Conservation (phyloP, 306 rosid species). For the Notholithocarpus densiflorus region DNA sequence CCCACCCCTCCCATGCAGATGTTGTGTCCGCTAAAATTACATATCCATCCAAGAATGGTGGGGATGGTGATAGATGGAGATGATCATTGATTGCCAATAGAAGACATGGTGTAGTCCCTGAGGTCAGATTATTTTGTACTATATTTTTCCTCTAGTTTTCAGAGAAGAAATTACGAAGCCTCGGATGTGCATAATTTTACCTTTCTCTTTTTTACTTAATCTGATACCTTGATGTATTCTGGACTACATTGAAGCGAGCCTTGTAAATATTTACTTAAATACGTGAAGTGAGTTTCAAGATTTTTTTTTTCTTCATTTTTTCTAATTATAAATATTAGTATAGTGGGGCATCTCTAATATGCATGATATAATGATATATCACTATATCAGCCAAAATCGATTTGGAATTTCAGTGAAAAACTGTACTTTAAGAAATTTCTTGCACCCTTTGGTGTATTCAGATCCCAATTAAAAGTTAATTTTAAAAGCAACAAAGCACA, state of each 20-base stretch:
- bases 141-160: conserved; percentile 18
- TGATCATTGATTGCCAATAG: conserved; percentile 19
- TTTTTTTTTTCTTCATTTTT: neutral
- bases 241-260: conserved; percentile 18
- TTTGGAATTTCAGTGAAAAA: too few relatives aligned
- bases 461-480: too few relatives aligned
- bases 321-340: neutral
- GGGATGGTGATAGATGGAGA: conserved; percentile 35
- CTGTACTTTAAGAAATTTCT: too few relatives aligned
- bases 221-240: conserved; percentile 20
- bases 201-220: neutral
- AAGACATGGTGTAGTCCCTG: conserved; percentile 28
- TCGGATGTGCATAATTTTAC: conserved; percentile 38
- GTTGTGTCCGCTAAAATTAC: conserved; percentile 32
- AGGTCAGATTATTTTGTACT: conserved; percentile 32
- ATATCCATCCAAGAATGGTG: conserved; percentile 36
- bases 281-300: conserved; percentile 9
- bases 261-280: conserved; percentile 40
- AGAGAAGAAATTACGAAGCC: conserved; percentile 23
- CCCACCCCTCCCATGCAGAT: conserved; percentile 30
- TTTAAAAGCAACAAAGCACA: too few relatives aligned
- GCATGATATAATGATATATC: too few relatives aligned
- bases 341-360: neutral
- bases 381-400: too few relatives aligned
- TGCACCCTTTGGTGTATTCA: too few relatives aligned